A percentile compares a stretch with the other conserved stretches of the same genome.
Evolutionary conservation across 495 filamentous ascomycete genomes (phyloP).

Genomic region (Xylaria longipes): DNA sequence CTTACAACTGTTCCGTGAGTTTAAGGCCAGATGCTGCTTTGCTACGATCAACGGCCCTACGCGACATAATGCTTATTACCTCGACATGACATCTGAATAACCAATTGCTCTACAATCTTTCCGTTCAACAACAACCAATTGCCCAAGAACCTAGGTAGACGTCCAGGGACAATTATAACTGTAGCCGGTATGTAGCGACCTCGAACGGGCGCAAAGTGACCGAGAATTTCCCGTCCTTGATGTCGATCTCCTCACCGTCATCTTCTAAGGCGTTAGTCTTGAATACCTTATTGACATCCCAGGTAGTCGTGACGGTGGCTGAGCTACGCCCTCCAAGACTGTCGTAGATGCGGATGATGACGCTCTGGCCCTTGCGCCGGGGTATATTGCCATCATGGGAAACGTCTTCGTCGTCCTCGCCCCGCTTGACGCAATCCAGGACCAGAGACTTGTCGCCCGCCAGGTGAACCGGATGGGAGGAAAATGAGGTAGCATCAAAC

Average conservation of each 20-base stretch:
- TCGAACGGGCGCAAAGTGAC: conserved; percentile 86
- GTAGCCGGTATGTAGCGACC: conserved; percentile 82
- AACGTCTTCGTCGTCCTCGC: conserved; percentile 94
- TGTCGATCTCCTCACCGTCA: conserved; percentile 63
- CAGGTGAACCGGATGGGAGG: conserved; percentile 60
- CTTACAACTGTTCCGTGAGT: not conserved
- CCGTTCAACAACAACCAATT: not conserved
- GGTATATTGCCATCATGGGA: conserved; percentile 71
- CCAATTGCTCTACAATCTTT: not conserved
- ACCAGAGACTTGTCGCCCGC: conserved; percentile 67
- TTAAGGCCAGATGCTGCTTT: not conserved
- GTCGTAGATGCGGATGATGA: conserved; percentile 87
- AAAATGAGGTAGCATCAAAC: conserved; percentile 42
- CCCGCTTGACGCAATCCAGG: conserved; percentile 86
- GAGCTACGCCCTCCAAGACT: conserved; percentile 82
- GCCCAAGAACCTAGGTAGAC: not conserved
- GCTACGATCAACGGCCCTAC: not conserved
- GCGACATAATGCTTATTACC: not conserved
- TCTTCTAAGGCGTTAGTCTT: conserved; percentile 84
- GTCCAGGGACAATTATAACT: conserved; percentile 54
- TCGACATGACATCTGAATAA: not conserved
- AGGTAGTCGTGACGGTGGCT: conserved; percentile 66
- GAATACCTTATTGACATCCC: conserved; percentile 75
- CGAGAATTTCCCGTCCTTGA: conserved; percentile 59
- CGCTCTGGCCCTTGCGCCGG: conserved; percentile 71